These are phyloP conservation scores for Leptomonas seymouri DNA, from an alignment of 208 protist species.

Conservation along the genomic window DNA sequence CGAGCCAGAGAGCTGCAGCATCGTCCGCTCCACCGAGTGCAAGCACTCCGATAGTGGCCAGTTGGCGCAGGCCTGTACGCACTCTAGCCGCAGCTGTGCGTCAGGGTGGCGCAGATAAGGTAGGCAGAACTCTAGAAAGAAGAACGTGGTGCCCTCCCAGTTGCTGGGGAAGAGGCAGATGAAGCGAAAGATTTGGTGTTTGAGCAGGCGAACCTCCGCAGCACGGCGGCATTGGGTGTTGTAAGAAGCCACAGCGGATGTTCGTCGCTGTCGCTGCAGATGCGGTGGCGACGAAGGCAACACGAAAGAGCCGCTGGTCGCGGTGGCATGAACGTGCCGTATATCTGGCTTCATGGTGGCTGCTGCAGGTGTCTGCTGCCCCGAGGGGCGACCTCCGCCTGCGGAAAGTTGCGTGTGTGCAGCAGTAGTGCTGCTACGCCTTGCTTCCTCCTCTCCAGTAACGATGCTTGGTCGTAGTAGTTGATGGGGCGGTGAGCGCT, in stretches of 20 bases:
- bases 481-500: neutral
- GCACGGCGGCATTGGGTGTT: conserved; percentile 17
- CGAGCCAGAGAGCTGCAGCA: conserved; percentile 1
- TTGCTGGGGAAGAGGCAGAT: conserved; percentile 53
- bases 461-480: neutral
- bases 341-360: neutral
- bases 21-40: conserved; percentile 20
- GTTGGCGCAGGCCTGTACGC: conserved; percentile 61
- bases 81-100: conserved; percentile 54
- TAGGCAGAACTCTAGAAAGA: conserved; percentile 72
- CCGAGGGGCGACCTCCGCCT: neutral
- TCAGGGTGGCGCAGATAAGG: conserved; percentile 74
- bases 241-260: neutral
- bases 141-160: conserved; percentile 58
- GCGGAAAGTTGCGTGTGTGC: neutral
- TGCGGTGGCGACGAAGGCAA: conserved; percentile 1
- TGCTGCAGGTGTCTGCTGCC: neutral
- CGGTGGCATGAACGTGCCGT: neutral
- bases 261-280: conserved; percentile 6
- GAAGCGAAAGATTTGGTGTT: conserved; percentile 72
- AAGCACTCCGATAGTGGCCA: conserved; percentile 46
- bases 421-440: neutral
- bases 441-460: neutral
- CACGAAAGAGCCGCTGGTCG: conserved; percentile 1
- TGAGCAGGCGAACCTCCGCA: conserved; percentile 31